Evolutionary conservation across 1,284 basidiomycete species (phyloP).

Genomic region (Rhodofomes roseus): DNA sequence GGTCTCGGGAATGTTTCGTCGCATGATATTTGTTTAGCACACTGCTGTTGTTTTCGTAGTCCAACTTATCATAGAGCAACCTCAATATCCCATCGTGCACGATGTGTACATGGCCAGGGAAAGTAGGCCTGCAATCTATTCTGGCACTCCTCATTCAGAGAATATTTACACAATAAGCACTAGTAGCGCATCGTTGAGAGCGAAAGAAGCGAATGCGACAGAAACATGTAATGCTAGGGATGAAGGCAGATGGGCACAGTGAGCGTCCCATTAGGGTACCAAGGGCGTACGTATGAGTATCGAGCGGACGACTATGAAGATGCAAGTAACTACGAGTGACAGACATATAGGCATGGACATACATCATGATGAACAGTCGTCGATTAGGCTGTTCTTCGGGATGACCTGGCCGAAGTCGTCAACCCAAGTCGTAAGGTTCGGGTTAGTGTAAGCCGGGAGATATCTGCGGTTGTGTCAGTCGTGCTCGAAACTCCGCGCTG

Average conservation of each 20-base stretch:
- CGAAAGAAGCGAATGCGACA: conserved; percentile 2
- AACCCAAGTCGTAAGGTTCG: conserved; percentile 35
- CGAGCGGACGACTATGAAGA: neutral
- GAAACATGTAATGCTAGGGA: neutral
- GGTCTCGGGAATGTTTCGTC: neutral
- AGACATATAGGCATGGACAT: neutral
- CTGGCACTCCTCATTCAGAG: neutral
- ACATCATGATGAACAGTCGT: conserved; percentile 13
- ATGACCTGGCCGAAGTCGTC: conserved; percentile 31
- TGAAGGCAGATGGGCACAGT: neutral
- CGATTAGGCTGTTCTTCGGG: conserved; percentile 29
- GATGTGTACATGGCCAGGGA: neutral
- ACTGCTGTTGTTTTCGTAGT: neutral
- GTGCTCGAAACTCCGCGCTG: neutral
- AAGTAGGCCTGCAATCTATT: neutral
- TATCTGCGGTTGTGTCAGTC: conserved; percentile 16
- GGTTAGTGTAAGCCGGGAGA: conserved; percentile 33
- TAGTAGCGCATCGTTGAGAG: neutral
- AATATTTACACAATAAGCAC: neutral
- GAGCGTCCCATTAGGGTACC: neutral
- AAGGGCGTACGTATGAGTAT: neutral
- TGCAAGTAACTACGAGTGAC: neutral
- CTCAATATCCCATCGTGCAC: neutral
- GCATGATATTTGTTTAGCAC: neutral
- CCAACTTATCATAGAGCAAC: neutral